Evolutionary conservation across 2,329 filamentous ascomycete genomes (phyloP), one percentile per base, ranked within the genome.

Genomic region (Dryadomyces quercus-mongolicae): DNA sequence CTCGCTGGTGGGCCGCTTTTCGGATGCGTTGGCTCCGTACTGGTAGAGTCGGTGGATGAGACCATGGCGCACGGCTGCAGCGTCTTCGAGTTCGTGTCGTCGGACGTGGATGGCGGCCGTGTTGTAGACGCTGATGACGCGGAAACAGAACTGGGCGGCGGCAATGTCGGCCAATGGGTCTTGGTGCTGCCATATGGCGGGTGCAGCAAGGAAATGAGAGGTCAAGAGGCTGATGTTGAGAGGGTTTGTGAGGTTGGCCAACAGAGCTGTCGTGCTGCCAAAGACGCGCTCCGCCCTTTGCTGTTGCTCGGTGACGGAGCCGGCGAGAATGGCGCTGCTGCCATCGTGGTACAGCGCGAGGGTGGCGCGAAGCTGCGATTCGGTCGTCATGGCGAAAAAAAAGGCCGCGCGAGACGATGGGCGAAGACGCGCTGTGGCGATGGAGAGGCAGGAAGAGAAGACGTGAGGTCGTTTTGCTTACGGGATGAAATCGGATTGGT

Each of bases 201-300:
- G 85, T 0, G 86, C 83, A 1, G 78, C 79, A 48, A 90, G 76
- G 6, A 89, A 74, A 60, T 90, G 85, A 25, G 83, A 84, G 0
- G 85, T 86, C 53, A 90, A 74, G 13, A 90, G 74, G 44, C 81
- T 80, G 62, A 89, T 74, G 66, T 91, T 91, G 55, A 87, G 76
- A 15, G 85, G 85, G 63, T 90, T 90, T 57, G 81, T 81, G 52
- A 90, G 79, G 50, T 78, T 79, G 16, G 82, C 78, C 54, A 91
- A 74, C 34, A 90, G 77, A 43, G 81, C 78, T 18, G 80, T 76
- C 16, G 85, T 86, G 47, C 82, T 85, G 58, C 77, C 81, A 62
- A 86, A 72, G 61, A 83, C 75, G 65, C 79, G 76, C 58, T 79
- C 72, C 22, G 74, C 77, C 60, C 72, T 72, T 53, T 34, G 49